phyloP scores from a whole-genome alignment of 169 alveolate genomes.

The Amoebophrya sp. region DNA sequence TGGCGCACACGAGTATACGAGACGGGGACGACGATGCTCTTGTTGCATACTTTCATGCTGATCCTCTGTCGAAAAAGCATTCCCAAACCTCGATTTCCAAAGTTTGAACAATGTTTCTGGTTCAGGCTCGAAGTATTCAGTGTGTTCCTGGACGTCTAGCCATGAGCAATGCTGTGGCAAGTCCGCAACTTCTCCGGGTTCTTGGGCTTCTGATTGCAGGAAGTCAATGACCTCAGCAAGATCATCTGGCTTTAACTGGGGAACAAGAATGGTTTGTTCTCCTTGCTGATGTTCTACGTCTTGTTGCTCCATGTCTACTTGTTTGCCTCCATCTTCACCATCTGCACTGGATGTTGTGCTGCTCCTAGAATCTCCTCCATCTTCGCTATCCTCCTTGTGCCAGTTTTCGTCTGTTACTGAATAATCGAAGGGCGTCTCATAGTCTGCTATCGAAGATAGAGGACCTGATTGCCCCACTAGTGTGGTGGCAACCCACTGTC shows the following conservation, averaged over 20 bases:
- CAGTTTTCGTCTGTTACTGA: background rate
- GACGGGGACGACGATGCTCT: background rate
- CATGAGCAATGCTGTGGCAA: background rate
- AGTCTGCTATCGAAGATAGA: too few species aligned
- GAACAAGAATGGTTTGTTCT: too few species aligned
- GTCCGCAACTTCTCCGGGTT: background rate
- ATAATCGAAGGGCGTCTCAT: background rate
- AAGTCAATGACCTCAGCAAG: too few species aligned
- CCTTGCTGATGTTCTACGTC: too few species aligned
- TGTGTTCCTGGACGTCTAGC: background rate
- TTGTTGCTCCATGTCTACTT: too few species aligned
- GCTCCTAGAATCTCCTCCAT: too few species aligned
- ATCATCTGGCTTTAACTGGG: too few species aligned
- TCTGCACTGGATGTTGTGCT: too few species aligned
- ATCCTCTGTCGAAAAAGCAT: background rate
- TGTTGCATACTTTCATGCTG: too few species aligned
- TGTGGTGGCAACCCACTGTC: too few species aligned
- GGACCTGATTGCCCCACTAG: too few species aligned
- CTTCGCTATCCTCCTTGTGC: background rate
- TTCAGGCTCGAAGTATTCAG: background rate
- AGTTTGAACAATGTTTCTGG: background rate
- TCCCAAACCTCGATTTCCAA: background rate
- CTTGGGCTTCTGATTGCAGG: background rate
- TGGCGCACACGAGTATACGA: conserved; percentile 12
- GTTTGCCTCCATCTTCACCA: too few species aligned